These are phyloP conservation scores for Rhynchospora tenuis DNA, from an alignment of 176 grass and related monocot species.

Conservation along the genomic window DNA sequence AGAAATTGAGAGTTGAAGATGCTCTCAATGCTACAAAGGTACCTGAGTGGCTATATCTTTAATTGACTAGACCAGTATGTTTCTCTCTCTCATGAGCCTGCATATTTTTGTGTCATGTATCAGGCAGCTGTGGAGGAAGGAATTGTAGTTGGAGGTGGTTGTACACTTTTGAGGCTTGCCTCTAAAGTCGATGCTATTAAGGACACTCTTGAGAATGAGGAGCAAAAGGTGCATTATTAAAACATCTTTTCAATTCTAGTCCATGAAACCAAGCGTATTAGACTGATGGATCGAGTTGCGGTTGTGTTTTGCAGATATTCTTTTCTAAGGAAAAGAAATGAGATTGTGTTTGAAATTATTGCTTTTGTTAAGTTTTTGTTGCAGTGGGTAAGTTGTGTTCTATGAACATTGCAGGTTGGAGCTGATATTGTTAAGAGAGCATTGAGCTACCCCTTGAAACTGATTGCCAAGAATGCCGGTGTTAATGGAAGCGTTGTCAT, in stretches of 20 bases:
- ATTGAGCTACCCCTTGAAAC: conserved; percentile 85
- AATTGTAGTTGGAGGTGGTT: conserved; percentile 97
- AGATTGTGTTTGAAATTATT: neutral
- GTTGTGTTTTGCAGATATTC: too few species aligned
- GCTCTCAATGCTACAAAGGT: conserved; percentile 98
- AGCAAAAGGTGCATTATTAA: conserved; percentile 66
- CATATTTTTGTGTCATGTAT: neutral
- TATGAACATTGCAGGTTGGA: conserved; percentile 49
- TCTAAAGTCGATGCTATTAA: conserved; percentile 91
- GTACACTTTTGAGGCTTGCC: conserved; percentile 82
- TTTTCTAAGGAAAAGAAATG: neutral
- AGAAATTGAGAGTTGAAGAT: conserved; percentile 99
- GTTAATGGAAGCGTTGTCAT: conserved; percentile 93
- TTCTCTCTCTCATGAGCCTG: neutral
- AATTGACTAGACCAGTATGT: neutral
- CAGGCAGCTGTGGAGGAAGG: conserved; percentile 99
- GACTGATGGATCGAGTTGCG: too few species aligned
- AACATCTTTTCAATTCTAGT: neutral
- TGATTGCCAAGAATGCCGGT: conserved; percentile 97
- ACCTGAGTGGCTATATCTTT: neutral
- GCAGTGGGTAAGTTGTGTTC: neutral
- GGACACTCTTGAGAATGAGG: conserved; percentile 83
- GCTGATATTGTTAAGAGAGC: conserved; percentile 92
- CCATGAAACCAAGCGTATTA: neutral
- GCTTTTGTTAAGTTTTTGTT: neutral